A percentile compares a stretch with the other conserved stretches of the same genome.
Conservation (phyloP, 768 basidiomycete species). For the Chalciporus chontae region DNA sequence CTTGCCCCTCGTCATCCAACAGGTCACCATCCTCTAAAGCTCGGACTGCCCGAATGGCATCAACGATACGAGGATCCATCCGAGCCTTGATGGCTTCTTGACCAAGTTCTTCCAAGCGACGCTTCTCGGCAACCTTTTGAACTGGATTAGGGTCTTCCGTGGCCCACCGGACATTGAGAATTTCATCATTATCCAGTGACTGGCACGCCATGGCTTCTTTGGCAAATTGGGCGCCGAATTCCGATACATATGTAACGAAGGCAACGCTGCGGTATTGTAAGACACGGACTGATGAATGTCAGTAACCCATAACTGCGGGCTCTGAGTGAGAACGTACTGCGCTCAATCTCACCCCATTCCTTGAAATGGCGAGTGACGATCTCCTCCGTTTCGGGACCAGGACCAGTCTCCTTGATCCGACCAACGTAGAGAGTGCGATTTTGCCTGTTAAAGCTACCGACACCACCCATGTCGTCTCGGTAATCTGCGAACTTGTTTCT, state of each 20-base stretch:
- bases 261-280: slow-evolving; percentile 93
- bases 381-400: slow-evolving; percentile 87
- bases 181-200: slow-evolving; percentile 94
- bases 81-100: slow-evolving; percentile 80
- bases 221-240: slow-evolving; percentile 88
- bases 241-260: slow-evolving; percentile 91
- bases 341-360: slow-evolving; percentile 93
- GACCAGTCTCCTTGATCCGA: slow-evolving; percentile 87
- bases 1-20: slow-evolving; percentile 35
- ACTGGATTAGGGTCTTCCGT: slow-evolving; percentile 98
- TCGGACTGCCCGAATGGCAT: slow-evolving; percentile 81
- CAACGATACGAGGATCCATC: slow-evolving; percentile 85
- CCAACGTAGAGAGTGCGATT: slow-evolving; percentile 96
- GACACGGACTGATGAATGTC: slow-evolving; percentile 61
- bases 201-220: slow-evolving; percentile 99
- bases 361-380: slow-evolving; percentile 88
- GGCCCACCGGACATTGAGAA: slow-evolving; percentile 98
- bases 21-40: slow-evolving; percentile 80
- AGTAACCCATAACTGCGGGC: background rate
- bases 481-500: slow-evolving; percentile 97
- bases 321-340: slow-evolving; percentile 53
- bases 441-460: slow-evolving; percentile 91
- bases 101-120: slow-evolving; percentile 78
- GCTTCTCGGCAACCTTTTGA: slow-evolving; percentile 81
- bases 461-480: slow-evolving; percentile 99